Evolutionary conservation across 352 stramenopile genomes (phyloP), one percentile per base, ranked within the genome.

Genomic region (Globisporangium takayamanum): DNA sequence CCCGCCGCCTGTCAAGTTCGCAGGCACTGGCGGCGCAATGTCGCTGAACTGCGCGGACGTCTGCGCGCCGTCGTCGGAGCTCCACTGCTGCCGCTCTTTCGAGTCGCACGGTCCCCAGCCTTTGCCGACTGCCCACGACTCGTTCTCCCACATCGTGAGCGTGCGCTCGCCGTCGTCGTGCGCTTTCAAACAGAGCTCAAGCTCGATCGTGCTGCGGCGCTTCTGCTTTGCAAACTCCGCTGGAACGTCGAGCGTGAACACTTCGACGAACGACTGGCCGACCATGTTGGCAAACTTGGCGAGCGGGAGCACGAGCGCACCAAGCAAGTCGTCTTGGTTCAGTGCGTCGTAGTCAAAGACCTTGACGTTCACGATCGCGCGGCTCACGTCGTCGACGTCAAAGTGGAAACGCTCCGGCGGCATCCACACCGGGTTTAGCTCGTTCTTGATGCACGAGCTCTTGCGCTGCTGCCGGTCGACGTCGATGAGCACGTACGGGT

Each of bases 261-360:
- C 74, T 52, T 89, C 76, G 42, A 80, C 57, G 22, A 82, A 68
- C 8, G 73, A 59, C 30, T 76, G 63, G 28, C 72, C 69, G 60
- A 77, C 57, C 53, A 71, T 65, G 57, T 74, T 64, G 8, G 69
- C 53, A 37, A 80, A 87, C 45, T 73, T 76, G 39, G 77, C 69
- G 11, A 87, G 63, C 14, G 77, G 76, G 12, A 89, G 46, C 26
- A 79, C 72, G 28, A 87, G 62, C 41, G 68, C 71, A 14, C 70
- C 79, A 42, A 92, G 70, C n/a, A 88, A 59, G 55, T 89, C 79
- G 62, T 89, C 76, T 11, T 70, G 57, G 59, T 77, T 88, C 42
- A 87, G 64, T 2, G 70, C 70, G 53, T 92, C 81, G 68, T 87
- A 72, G 65, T 89, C 82, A 50, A 76, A 88, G 0, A 92, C 74